Conservation (phyloP, 352 stramenopile species). For the Blastocystis sp. region DNA sequence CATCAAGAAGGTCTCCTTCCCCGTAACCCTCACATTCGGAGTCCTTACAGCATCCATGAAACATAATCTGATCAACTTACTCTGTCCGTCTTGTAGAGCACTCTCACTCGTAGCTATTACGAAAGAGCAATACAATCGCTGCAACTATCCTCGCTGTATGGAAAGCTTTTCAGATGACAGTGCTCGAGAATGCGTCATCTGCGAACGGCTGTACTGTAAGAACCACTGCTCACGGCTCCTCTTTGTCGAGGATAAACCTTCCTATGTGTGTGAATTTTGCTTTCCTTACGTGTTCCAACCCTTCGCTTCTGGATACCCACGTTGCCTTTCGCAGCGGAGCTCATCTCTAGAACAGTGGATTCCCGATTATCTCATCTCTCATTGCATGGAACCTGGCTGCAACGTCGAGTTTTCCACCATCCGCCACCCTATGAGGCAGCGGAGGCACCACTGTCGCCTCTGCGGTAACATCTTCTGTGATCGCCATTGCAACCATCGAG, state of each 20-base stretch:
- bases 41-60: not conserved
- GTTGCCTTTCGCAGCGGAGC: not conserved
- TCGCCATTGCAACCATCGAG: not conserved
- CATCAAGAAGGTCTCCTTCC: slow-evolving; percentile 19
- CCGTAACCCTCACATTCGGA: not conserved
- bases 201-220: slow-evolving; percentile 5
- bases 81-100: not conserved
- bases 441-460: slow-evolving; percentile 22
- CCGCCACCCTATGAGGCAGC: not conserved
- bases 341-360: slow-evolving; percentile 19
- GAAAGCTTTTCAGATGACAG: not conserved
- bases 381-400: slow-evolving; percentile 6
- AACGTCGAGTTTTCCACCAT: not conserved
- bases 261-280: slow-evolving; percentile 8
- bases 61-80: not conserved
- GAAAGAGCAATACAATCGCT: not conserved
- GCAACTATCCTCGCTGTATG: not conserved
- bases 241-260: not conserved
- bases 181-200: not conserved
- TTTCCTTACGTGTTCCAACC: slow-evolving; percentile 1
- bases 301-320: not conserved
- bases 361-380: not conserved
- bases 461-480: slow-evolving; percentile 45
- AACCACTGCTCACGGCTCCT: not conserved
- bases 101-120: not conserved